These are phyloP conservation scores for Porpolomopsis calyptriformis DNA, from an alignment of 768 basidiomycete species.

Conservation along the genomic window DNA sequence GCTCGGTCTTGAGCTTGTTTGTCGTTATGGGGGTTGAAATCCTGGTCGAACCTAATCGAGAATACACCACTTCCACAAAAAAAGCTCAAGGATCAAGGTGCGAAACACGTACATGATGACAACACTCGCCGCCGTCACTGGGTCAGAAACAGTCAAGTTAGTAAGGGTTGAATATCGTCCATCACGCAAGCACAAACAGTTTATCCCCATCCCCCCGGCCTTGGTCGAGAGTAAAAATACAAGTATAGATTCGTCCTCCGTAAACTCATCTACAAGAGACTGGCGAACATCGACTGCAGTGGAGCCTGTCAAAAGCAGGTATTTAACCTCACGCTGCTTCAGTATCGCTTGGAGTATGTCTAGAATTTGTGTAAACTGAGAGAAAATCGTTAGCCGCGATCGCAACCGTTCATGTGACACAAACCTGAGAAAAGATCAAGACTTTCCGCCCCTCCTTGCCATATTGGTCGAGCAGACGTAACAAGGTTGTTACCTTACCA, in stretches of 20 bases:
- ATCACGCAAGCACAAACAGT: constrained; percentile 22
- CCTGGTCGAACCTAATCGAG: constrained; percentile 75
- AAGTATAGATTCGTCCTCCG: constrained; percentile 72
- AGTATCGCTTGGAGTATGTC: constrained; percentile 85
- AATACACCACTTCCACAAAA: constrained; percentile 4
- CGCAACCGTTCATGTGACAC: neutral
- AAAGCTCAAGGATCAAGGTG: constrained; percentile 1
- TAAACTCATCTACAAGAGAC: constrained; percentile 91
- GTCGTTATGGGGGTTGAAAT: constrained; percentile 98
- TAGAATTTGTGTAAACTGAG: constrained; percentile 88
- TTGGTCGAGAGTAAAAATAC: constrained; percentile 89
- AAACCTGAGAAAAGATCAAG: constrained; percentile 89
- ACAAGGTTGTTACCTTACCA: constrained; percentile 73
- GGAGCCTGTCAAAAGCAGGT: constrained; percentile 79
- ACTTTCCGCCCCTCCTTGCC: constrained; percentile 62
- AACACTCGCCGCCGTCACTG: constrained; percentile 81
- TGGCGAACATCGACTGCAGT: constrained; percentile 93
- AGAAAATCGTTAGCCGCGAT: neutral
- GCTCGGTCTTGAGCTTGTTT: constrained; percentile 95
- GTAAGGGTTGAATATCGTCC: neutral
- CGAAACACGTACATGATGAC: constrained; percentile 62
- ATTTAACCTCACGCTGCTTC: constrained; percentile 59
- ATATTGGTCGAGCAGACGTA: constrained; percentile 63
- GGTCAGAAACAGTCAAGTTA: neutral
- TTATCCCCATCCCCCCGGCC: constrained; percentile 94